Percentiles rank a stretch among this genome's conserved stretches.
Conservation (phyloP, 1,284 basidiomycete genomes). For the Puccinia coronata region DNA sequence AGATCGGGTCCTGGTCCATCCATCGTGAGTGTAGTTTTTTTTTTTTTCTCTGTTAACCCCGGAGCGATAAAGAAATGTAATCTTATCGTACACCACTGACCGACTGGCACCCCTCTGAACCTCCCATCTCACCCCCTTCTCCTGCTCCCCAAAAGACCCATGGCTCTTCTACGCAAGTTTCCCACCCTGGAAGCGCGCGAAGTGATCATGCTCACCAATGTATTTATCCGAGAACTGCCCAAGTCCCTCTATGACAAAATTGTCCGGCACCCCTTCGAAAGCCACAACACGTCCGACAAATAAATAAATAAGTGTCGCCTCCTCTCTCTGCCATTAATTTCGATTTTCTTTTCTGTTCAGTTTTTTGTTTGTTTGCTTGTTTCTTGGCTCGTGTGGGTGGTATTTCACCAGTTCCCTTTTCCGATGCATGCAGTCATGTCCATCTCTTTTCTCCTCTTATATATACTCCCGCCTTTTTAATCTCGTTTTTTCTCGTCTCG, state of each 20-base stretch:
- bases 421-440: too few species aligned
- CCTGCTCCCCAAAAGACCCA: slow-evolving; percentile 67
- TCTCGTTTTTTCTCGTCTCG: too few species aligned
- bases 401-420: too few species aligned
- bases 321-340: too few species aligned
- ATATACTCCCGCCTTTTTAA: too few species aligned
- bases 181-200: slow-evolving; percentile 83
- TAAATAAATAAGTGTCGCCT: not conserved
- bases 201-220: slow-evolving; percentile 87
- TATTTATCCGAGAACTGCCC: slow-evolving; percentile 85
- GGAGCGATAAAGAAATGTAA: too few species aligned
- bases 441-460: too few species aligned
- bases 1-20: slow-evolving; percentile 78
- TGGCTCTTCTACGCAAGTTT: slow-evolving; percentile 91
- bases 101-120: too few species aligned
- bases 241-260: slow-evolving; percentile 59
- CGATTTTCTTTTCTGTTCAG: not conserved
- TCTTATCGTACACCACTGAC: too few species aligned
- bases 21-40: slow-evolving; percentile 78
- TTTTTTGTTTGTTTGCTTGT: too few species aligned
- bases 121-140: not conserved
- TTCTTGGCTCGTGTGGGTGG: too few species aligned
- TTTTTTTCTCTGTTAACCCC: too few species aligned
- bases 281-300: slow-evolving; percentile 3
- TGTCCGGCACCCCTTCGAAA: slow-evolving; percentile 47